Base-by-base conservation (phyloP, 441 rosid species). In the Aquilaria agallochum region DNA sequence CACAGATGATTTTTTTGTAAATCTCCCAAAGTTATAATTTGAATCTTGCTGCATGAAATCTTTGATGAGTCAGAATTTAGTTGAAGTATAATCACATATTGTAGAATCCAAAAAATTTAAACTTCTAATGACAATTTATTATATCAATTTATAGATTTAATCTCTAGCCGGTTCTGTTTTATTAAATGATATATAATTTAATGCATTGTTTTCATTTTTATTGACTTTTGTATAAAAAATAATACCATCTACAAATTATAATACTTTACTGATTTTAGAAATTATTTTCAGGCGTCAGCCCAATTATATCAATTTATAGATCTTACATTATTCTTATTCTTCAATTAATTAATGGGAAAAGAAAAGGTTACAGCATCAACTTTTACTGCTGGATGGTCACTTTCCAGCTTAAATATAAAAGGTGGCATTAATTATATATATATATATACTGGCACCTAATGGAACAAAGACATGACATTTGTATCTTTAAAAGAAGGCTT, bases 381-480 rank as follows among this genome's bases (percentile, higher is more conserved):
- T 53, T 56, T 45, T 50, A 33, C 0, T 32, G 54, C 46, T 34
- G 14, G 15, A 34, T 50, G 51, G 36, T 51, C 51, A 42, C 52
- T 46, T 32, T 48, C 32, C 48, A 55, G 12, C 20, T 47, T 47
- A 1, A 32, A 47, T 2, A n/a, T 47, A 31, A 1, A 32, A 47
- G 4, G 9, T 44, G 9, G 12, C 8, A 44, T 36, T 50, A 20
- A 57, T 45, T 10, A 63, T 32, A 3, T 63, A 31, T 15, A 31
- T 15, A 31, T 11, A 62, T 20, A 51, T 52, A 53, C 45, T 45
- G 44, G 53, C 55, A 63, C 66, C 66, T 63, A 63, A 62, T 40
- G 51, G n/a, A 31, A 36, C 45, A 11, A 14, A 32, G 67, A 63
- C 54, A 10, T 5, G 53, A 1, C 60, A 55, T 63, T 59, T 46